Percentiles rank a stretch among this genome's conserved stretches.
These are phyloP conservation scores for Angophora floribunda DNA, from an alignment of 345 rosid genomes.

Conservation along the genomic window DNA sequence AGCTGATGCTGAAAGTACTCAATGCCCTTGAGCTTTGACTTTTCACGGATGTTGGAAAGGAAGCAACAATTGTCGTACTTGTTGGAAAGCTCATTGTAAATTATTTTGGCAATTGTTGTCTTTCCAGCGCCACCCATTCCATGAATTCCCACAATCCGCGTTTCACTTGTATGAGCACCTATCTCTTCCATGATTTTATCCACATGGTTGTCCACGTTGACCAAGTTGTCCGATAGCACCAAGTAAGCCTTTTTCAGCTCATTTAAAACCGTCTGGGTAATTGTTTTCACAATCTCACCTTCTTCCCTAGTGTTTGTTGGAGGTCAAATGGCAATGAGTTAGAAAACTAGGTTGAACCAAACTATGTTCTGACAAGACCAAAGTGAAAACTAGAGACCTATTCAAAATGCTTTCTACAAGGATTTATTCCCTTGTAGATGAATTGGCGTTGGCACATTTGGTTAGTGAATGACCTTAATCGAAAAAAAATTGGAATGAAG, in stretches of 20 bases:
- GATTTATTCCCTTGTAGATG: neutral
- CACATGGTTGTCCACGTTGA: neutral
- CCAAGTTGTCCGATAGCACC: neutral
- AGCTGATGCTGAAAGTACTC: neutral
- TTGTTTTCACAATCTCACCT: neutral
- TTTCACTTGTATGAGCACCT: neutral
- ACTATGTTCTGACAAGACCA: neutral
- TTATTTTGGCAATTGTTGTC: neutral
- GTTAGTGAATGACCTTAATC: neutral
- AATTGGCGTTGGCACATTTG: neutral
- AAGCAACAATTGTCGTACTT: neutral
- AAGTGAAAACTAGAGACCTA: neutral
- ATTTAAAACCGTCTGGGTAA: neutral
- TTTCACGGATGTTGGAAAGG: neutral
- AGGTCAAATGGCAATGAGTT: neutral
- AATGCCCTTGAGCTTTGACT: neutral
- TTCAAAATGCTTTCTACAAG: fast-evolving
- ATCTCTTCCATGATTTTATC: neutral
- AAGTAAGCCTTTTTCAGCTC: neutral
- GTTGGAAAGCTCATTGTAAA: neutral
- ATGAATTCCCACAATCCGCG: neutral
- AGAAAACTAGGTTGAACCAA: fast-evolving
- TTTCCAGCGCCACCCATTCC: neutral
- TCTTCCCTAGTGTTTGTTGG: neutral
- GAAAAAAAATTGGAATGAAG: neutral